These are phyloP conservation scores for Mucor irregularis DNA, from an alignment of 371 early-diverging fungal species.

Conservation along the genomic window DNA sequence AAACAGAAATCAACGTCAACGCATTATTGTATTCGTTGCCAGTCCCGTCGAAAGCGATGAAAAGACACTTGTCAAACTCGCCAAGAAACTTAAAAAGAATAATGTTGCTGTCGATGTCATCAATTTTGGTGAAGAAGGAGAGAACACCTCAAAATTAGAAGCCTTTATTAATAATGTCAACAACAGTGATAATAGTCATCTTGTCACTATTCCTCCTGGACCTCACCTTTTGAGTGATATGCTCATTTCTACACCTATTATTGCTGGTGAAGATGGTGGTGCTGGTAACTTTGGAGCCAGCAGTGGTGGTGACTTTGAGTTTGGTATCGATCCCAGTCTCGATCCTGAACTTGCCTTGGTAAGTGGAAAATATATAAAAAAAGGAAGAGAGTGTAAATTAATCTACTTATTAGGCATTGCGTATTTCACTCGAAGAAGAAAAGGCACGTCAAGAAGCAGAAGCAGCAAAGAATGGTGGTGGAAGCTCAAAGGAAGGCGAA, in stretches of 20 bases:
- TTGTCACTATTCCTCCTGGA: conserved; percentile 94
- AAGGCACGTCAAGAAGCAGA: conserved; percentile 86
- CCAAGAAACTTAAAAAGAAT: conserved; percentile 97
- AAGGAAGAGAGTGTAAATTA: background rate
- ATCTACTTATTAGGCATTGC: conserved; percentile 64
- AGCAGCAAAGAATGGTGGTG: conserved; percentile 49
- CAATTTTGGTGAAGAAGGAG: conserved; percentile 95
- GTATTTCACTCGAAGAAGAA: conserved; percentile 97
- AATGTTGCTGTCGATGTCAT: conserved; percentile 95
- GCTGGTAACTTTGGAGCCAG: conserved; percentile 62
- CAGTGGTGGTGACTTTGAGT: conserved; percentile 79
- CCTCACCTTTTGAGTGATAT: conserved; percentile 93
- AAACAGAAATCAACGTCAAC: conserved; percentile 93
- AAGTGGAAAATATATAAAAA: conserved; percentile 5
- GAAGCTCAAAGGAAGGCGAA: conserved; percentile 29
- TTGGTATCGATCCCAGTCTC: conserved; percentile 94
- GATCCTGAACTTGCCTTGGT: conserved; percentile 96
- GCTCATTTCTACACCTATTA: conserved; percentile 84
- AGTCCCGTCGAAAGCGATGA: conserved; percentile 85
- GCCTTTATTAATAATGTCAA: conserved; percentile 91
- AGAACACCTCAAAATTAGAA: conserved; percentile 88
- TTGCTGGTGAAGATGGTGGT: conserved; percentile 83
- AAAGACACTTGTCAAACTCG: conserved; percentile 84
- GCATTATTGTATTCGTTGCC: conserved; percentile 94
- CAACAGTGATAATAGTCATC: conserved; percentile 80